These are phyloP conservation scores for Bombardia bombarda DNA, from an alignment of 495 filamentous ascomycete species.

Conservation along the genomic window DNA sequence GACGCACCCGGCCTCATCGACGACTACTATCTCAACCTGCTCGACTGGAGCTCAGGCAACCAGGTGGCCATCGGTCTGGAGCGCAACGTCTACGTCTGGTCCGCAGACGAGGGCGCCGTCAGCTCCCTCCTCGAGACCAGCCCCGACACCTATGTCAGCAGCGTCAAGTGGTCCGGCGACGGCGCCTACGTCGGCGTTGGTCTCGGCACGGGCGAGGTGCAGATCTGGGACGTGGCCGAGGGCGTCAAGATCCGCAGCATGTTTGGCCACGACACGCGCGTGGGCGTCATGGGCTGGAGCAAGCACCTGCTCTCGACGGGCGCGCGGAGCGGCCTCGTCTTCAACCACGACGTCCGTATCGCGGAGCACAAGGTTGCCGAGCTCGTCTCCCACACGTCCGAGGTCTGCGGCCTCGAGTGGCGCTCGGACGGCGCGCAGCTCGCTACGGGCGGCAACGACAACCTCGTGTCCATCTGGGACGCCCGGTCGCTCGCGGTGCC, in stretches of 20 bases:
- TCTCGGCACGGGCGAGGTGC: conserved; percentile 89
- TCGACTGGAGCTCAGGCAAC: conserved; percentile 96
- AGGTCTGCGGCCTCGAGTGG: conserved; percentile 98
- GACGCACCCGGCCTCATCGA: conserved; percentile 94
- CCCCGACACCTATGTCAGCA: conserved; percentile 91
- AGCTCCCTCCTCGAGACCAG: conserved; percentile 76
- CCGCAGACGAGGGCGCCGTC: conserved; percentile 87
- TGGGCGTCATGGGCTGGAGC: conserved; percentile 97
- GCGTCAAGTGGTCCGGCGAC: conserved; percentile 97
- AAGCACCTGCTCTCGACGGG: conserved; percentile 96
- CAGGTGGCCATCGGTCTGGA: conserved; percentile 97
- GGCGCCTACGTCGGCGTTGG: conserved; percentile 95
- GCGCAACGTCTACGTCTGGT: conserved; percentile 97
- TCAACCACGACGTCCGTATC: conserved; percentile 97
- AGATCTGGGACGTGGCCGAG: conserved; percentile 99
- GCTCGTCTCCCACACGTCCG: conserved; percentile 90
- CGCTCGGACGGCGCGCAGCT: conserved; percentile 91
- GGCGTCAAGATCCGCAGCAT: conserved; percentile 93
- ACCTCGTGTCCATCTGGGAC: conserved; percentile 98
- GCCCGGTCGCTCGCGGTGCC: conserved; percentile 83
- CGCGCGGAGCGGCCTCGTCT: conserved; percentile 88
- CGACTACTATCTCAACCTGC: conserved; percentile 97
- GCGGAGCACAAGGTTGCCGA: conserved; percentile 97
- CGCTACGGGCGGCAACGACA: conserved; percentile 96
- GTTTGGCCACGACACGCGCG: conserved; percentile 92